phyloP scores from a whole-genome alignment of 345 rosid species.

The Moricandia moricandioides region DNA sequence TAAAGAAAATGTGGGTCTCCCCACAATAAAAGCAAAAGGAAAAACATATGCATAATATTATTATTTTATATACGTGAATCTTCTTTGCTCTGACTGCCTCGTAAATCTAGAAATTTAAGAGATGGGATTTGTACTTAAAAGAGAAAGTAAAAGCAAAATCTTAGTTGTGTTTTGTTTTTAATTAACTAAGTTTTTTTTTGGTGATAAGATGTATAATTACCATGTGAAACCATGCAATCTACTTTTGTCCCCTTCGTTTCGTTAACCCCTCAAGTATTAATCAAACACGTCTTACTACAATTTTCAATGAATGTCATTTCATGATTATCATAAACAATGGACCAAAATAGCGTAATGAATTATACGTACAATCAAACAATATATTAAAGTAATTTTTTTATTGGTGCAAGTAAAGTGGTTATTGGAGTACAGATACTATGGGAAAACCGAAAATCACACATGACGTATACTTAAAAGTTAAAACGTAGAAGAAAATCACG shows the following conservation, averaged over 20 bases:
- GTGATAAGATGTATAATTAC: constrained; percentile 29
- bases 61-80: constrained; percentile 10
- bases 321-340: constrained; percentile 14
- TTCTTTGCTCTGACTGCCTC: constrained; percentile 35
- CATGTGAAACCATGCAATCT: constrained; percentile 21
- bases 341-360: neutral
- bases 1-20: constrained; percentile 29
- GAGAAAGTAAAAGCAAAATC: constrained; percentile 34
- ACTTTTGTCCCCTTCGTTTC: constrained; percentile 19
- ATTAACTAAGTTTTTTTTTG: constrained; percentile 9
- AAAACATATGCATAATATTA: neutral
- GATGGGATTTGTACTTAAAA: constrained; percentile 27
- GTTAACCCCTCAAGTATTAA: constrained; percentile 4
- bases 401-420: constrained; percentile 12
- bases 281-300: constrained; percentile 14
- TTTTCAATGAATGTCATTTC: constrained; percentile 18
- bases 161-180: neutral
- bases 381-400: neutral
- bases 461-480: neutral
- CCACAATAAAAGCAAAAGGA: constrained; percentile 30
- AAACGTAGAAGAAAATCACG: neutral
- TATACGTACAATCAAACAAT: constrained; percentile 14
- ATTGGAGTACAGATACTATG: neutral
- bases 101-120: constrained; percentile 21
- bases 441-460: neutral